Base-by-base conservation (phyloP, 1,139 yeast species). In the Meyerozyma athensensis region DNA sequence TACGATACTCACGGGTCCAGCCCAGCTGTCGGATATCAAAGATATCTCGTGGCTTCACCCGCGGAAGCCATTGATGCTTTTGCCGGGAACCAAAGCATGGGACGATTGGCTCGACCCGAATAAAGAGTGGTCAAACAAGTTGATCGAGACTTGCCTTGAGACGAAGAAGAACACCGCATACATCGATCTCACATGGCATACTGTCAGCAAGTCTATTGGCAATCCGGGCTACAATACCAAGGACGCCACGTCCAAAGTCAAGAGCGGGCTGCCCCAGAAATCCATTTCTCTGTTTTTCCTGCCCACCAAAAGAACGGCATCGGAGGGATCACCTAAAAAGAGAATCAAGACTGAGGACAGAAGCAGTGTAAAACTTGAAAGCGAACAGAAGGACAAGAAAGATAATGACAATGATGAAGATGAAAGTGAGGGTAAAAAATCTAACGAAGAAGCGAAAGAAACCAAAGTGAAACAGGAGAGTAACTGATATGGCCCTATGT, bases 1-100 rank as follows among this genome's bases (percentile, higher is more conserved):
- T 49, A 79, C 96, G 0, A 76, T 89, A 1, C 67, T 86, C 3
- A 89, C 97, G 0, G 83, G 83, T 0, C 74, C 78, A 0, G 92
- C 95, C 0, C 70, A 77, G 0, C 55, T 61, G 13, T 46, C 50
- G 4, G 75, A 67, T 37, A 39, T 46, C 7, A 58, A 70, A 26
- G 74, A 73, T 40, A 49, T 87, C 41, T 61, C 68, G 31, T 83
- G 90, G 86, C 59, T 89, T 4, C 97, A 89, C 54, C 57, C 64
- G 1, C 65, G 97, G 19, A 86, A 86, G 75, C 97, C 97, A 0
- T 65, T 85, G 3, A 70, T 86, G 24, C 43, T 87, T 4, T 67
- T 63, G 22, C 86, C 89, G 0, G 77, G 74, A 1, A 61, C 80
- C 0, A 45, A 60, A 16, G 74, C 65, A 22, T 80, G 90, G 77